Evolutionary conservation across 2,329 filamentous ascomycete genomes (phyloP).

Genomic region (Lachnellula hyalina): DNA sequence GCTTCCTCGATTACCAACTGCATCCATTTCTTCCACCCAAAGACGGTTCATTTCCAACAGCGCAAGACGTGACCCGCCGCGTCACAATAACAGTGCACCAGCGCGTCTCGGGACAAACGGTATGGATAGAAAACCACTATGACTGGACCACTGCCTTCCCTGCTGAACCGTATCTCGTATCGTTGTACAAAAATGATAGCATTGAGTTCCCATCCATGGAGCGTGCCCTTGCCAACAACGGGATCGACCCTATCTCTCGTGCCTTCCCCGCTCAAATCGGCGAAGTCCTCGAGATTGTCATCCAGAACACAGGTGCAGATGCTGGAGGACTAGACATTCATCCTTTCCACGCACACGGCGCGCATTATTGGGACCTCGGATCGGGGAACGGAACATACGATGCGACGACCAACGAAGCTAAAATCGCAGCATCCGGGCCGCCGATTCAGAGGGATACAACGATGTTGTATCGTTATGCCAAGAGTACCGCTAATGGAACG

Average conservation of each 20-base stretch:
- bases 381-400: slow-evolving; percentile 41
- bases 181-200: slow-evolving; percentile 37
- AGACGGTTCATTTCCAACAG: slow-evolving; percentile 24
- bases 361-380: slow-evolving; percentile 41
- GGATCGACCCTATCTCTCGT: slow-evolving; percentile 38
- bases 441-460: slow-evolving; percentile 34
- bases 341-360: slow-evolving; percentile 43
- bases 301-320: slow-evolving; percentile 38
- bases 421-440: slow-evolving; percentile 22
- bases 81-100: slow-evolving; percentile 33
- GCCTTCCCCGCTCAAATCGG: slow-evolving; percentile 40
- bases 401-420: slow-evolving; percentile 35
- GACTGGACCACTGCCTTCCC: slow-evolving; percentile 32
- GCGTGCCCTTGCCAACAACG: slow-evolving; percentile 36
- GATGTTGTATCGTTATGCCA: slow-evolving; percentile 41
- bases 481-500: slow-evolving; percentile 30
- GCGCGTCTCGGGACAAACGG: slow-evolving; percentile 15
- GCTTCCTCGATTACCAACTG: slow-evolving; percentile 34
- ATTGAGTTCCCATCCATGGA: slow-evolving; percentile 37
- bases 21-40: slow-evolving; percentile 16
- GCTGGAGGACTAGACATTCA: slow-evolving; percentile 34
- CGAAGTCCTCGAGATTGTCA: slow-evolving; percentile 42
- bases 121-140: slow-evolving; percentile 31
- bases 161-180: slow-evolving; percentile 39
- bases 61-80: slow-evolving; percentile 33